These are phyloP conservation scores for Colletotrichum graminicola DNA, from an alignment of 2,329 filamentous ascomycete genomes.

Conservation along the genomic window DNA sequence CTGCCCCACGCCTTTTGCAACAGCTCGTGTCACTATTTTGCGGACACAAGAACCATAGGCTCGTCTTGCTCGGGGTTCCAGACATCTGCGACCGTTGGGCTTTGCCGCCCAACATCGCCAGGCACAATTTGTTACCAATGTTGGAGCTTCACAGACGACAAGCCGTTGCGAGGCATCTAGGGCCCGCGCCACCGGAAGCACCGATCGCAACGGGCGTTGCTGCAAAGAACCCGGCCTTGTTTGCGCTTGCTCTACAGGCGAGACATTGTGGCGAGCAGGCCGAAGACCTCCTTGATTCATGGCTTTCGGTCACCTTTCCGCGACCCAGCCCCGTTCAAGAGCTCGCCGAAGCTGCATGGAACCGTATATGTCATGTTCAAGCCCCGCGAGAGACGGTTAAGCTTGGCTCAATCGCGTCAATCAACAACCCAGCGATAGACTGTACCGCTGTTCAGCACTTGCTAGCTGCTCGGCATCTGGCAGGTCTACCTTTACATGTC, in stretches of 20 bases:
- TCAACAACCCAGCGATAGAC: background rate
- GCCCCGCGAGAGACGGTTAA: no score
- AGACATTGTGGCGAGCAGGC: background rate
- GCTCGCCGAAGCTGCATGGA: background rate
- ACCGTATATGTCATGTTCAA: background rate
- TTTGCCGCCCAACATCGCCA: background rate
- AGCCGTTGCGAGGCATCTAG: background rate
- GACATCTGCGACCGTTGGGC: background rate
- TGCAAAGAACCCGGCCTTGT: conserved; percentile 8
- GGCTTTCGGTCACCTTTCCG: background rate
- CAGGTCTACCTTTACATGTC: background rate
- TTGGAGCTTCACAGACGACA: background rate
- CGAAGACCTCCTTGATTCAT: conserved; percentile 20
- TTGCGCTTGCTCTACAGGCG: conserved; percentile 19
- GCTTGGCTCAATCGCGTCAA: background rate
- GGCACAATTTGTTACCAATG: conserved; percentile 1
- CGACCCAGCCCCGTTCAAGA: background rate
- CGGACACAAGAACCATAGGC: background rate
- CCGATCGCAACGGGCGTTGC: background rate
- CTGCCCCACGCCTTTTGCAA: background rate
- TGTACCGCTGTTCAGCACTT: conserved; percentile 2
- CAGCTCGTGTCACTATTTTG: background rate
- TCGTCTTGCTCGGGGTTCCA: conserved; percentile 9
- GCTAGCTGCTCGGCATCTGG: conserved; percentile 14
- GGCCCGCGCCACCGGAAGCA: rapidly evolving